phyloP scores from a whole-genome alignment of 345 rosid genomes.

The Physaria fendleri region DNA sequence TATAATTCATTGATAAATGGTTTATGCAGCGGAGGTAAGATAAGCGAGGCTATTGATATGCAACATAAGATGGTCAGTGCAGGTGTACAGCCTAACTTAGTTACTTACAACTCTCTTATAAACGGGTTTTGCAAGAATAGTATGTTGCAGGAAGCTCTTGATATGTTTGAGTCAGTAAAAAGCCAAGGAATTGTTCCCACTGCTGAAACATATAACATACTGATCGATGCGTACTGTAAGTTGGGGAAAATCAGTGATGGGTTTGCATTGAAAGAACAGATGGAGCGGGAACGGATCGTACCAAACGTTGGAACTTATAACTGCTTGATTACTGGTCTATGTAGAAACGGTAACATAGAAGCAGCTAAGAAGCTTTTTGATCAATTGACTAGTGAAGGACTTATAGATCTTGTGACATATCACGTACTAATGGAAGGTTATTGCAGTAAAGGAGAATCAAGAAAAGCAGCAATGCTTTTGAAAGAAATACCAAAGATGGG shows the following conservation, averaged over 20 bases:
- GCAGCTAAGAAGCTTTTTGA: slow-evolving; percentile 36
- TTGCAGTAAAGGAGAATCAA: slow-evolving; percentile 51
- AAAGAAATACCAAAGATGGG: slow-evolving; percentile 46
- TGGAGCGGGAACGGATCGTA: slow-evolving; percentile 43
- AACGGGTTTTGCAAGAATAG: slow-evolving; percentile 64
- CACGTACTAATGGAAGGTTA: slow-evolving; percentile 57
- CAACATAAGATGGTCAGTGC: slow-evolving; percentile 46
- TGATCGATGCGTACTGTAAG: slow-evolving; percentile 72
- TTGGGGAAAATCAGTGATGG: slow-evolving; percentile 50
- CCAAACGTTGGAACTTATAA: slow-evolving; percentile 59
- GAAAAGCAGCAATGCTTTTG: slow-evolving; percentile 52
- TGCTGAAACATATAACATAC: slow-evolving; percentile 48
- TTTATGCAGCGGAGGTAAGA: slow-evolving; percentile 41
- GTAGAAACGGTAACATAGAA: slow-evolving; percentile 38
- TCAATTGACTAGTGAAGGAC: slow-evolving; percentile 39
- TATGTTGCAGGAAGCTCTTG: slow-evolving; percentile 51
- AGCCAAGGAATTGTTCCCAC: slow-evolving; percentile 40
- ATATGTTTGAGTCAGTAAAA: slow-evolving; percentile 37
- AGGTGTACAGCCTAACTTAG: slow-evolving; percentile 45
- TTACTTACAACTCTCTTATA: slow-evolving; percentile 62
- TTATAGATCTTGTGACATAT: slow-evolving; percentile 56
- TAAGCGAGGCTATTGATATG: slow-evolving; percentile 47
- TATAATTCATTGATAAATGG: slow-evolving; percentile 58
- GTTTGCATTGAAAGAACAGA: slow-evolving; percentile 37
- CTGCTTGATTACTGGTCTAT: slow-evolving; percentile 64